phyloP scores from a whole-genome alignment of 345 rosid species.

The Geranium brycei region DNA sequence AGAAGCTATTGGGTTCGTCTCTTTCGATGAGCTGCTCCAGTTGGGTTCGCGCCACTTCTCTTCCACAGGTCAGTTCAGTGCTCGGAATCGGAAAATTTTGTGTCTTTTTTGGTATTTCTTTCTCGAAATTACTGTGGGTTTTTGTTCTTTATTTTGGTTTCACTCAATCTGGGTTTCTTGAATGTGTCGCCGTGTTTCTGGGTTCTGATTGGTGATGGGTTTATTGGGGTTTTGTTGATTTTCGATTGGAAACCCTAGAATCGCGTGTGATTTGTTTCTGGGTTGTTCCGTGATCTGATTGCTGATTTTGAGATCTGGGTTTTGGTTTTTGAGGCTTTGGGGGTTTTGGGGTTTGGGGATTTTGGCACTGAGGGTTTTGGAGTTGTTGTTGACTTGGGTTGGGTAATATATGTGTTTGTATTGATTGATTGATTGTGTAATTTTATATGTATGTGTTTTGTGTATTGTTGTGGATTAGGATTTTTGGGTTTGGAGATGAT shows the following conservation, averaged over 20 bases:
- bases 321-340: conserved; percentile 16
- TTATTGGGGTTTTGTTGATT: conserved; percentile 11
- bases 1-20: conserved; percentile 1
- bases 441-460: not conserved
- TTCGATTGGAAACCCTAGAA: conserved; percentile 23
- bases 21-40: conserved; percentile 30
- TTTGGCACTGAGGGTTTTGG: conserved; percentile 14
- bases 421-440: too few relatives aligned
- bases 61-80: conserved; percentile 13
- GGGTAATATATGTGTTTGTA: not conserved
- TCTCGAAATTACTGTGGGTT: too few relatives aligned
- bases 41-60: conserved; percentile 46
- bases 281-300: conserved; percentile 19
- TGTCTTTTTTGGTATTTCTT: too few relatives aligned
- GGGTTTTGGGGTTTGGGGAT: conserved; percentile 8
- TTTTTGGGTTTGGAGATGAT: conserved; percentile 32
- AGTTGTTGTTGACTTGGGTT: conserved; percentile 7
- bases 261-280: not conserved
- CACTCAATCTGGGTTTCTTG: conserved; percentile 8
- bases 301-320: conserved; percentile 41
- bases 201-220: conserved; percentile 15
- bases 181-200: not conserved
- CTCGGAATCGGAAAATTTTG: not conserved
- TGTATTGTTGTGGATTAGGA: conserved; percentile 11
- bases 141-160: not conserved